Evolutionary conservation across 2,329 filamentous ascomycete species (phyloP), one percentile per base, ranked within the genome.

Genomic region (Aspergillus fischeri): DNA sequence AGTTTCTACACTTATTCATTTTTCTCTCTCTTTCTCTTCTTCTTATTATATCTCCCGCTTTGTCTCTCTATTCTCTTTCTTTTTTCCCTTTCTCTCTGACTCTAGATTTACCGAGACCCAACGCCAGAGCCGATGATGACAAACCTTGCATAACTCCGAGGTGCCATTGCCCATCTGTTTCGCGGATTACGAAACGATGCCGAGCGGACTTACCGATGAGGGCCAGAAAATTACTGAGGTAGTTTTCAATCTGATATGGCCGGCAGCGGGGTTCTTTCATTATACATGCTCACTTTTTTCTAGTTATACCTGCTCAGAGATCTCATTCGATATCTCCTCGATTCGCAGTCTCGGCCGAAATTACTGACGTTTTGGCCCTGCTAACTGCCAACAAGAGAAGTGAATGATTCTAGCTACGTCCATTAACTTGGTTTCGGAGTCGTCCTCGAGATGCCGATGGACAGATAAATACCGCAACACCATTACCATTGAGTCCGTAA

Each of bases 211-310:
- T 62, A 62, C 66, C 72, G n/a, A 56, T 77, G 75, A 76, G 59
- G 73, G 73, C 70, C 65, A 61, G 64, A 59, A 57, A 59, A 59
- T 58, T 60, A 44, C 49, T 63, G 68, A 65, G 66, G 71, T 77
- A 76, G 74, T 77, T 76, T 76, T 77, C 75, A 77, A 76, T 75
- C 73, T 72, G 70, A 74, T 60, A 52, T 55, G 58, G 54, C 60
- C 57, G 60, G 56, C 55, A 21, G 47, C 49, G 53, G 51, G 14
- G 38, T 10, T 17, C 45, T 11, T 51, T 49, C 24, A 27, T 25
- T 27, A 8, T 4, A n/a, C 1, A 14, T 47, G 27, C 44, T 25
- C 11, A 24, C 44, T 27, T 21, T 24, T 20, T 17, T 14, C 44
- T 24, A 21, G 32, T 17, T 38, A 38, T 35, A 38, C 14, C 32